Conservation (phyloP, 2,329 filamentous ascomycete genomes). For the Neoarthrinium moseri region DNA sequence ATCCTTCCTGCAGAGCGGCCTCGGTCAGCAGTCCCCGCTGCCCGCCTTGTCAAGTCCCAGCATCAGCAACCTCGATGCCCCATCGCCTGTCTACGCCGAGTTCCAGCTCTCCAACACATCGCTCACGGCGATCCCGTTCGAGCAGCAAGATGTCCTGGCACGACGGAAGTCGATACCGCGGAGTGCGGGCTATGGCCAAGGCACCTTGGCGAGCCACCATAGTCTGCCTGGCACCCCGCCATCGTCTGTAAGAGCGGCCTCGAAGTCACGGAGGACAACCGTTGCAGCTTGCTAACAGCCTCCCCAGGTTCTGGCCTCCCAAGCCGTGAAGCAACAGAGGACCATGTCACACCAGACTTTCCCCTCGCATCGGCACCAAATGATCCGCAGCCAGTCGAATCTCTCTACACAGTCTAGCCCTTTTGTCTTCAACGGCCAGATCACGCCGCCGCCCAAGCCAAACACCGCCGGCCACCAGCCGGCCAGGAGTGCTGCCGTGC, state of each 20-base stretch:
- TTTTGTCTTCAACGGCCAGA: conserved; percentile 33
- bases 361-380: conserved; percentile 34
- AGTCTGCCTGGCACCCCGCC: conserved; percentile 12
- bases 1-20: conserved; percentile 23
- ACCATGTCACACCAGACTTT: conserved; percentile 33
- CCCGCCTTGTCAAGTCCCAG: conserved; percentile 15
- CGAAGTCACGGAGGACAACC: not conserved
- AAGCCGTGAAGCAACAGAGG: conserved; percentile 29
- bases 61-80: conserved; percentile 17
- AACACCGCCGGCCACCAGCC: conserved; percentile 18
- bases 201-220: conserved; percentile 7
- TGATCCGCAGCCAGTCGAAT: conserved; percentile 44
- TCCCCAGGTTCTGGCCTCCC: conserved; percentile 10
- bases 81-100: conserved; percentile 21
- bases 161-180: conserved; percentile 28
- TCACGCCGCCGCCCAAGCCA: conserved; percentile 31
- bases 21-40: conserved; percentile 22
- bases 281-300: not conserved
- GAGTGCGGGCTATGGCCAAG: conserved; percentile 20
- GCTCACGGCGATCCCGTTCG: conserved; percentile 15
- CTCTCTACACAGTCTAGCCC: conserved; percentile 37
- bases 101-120: conserved; percentile 24
- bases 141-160: conserved; percentile 23
- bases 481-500: conserved; percentile 21
- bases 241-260: conserved; percentile 25